Evolutionary conservation across 2,329 filamentous ascomycete genomes (phyloP).

Genomic region (Penicillium italicum): DNA sequence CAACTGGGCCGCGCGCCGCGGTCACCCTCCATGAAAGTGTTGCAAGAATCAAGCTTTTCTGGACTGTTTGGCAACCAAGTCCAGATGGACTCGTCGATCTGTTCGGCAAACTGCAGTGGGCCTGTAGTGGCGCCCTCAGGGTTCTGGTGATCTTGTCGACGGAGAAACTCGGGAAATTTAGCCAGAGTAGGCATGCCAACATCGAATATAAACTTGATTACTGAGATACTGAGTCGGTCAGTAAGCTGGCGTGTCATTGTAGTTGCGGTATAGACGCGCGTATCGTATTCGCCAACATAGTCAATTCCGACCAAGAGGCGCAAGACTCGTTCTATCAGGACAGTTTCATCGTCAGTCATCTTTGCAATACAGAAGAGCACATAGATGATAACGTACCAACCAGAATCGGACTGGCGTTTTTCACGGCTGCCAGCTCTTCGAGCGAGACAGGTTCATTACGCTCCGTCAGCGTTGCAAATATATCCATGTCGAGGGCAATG

Average conservation of each 20-base stretch:
- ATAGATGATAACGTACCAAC: not conserved
- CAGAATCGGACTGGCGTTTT: not conserved
- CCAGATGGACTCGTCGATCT: constrained; percentile 13
- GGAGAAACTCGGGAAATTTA: not conserved
- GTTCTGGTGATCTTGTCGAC: constrained; percentile 8
- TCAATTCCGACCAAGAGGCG: not conserved
- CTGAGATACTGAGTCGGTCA: not conserved
- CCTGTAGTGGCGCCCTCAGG: constrained; percentile 10
- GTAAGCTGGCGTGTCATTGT: not conserved
- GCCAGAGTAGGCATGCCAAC: not conserved
- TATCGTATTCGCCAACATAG: not conserved
- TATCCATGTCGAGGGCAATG: not conserved
- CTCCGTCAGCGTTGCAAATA: not conserved
- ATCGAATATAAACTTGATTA: not conserved
- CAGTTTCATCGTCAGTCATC: not conserved
- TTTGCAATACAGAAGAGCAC: not conserved
- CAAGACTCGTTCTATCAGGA: not conserved
- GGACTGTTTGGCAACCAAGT: constrained; percentile 15
- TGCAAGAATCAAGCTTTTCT: constrained; percentile 13
- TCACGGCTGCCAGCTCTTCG: not conserved
- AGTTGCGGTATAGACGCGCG: not conserved
- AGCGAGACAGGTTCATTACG: not conserved
- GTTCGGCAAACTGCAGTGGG: constrained; percentile 20
- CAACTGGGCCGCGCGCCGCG: constrained; percentile 15
- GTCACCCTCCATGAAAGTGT: constrained; percentile 24